Conservation (phyloP, 345 rosid species). For the Carallia pectinifolia region DNA sequence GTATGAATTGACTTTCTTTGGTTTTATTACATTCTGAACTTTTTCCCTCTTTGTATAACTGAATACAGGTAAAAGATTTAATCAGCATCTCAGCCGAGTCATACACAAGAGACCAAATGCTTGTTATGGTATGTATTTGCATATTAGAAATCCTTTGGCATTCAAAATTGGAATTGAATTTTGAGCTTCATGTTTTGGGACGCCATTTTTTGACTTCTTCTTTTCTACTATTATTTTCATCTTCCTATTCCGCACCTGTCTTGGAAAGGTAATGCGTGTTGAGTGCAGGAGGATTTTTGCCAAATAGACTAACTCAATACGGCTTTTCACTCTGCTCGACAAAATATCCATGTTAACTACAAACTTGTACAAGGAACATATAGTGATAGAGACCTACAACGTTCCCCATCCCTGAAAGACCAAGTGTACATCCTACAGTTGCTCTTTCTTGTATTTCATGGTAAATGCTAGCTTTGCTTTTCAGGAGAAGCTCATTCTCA, state of each 20-base stretch:
- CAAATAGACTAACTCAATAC: too few species aligned
- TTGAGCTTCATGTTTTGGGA: not conserved
- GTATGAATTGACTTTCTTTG: constrained; percentile 1
- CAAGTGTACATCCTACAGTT: constrained; percentile 1
- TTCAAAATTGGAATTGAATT: not conserved
- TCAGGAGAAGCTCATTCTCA: constrained; percentile 80
- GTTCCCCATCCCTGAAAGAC: constrained; percentile 1
- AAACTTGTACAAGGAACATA: not conserved
- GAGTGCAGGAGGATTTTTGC: too few species aligned
- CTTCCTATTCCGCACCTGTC: too few species aligned
- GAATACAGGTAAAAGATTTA: constrained; percentile 73
- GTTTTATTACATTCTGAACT: not conserved
- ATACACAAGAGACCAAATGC: constrained; percentile 72
- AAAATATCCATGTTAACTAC: not conserved
- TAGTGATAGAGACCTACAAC: not conserved
- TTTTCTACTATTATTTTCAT: too few species aligned
- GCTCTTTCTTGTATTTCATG: not conserved
- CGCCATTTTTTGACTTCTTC: too few species aligned
- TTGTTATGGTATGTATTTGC: constrained; percentile 55
- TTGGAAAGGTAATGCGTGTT: too few species aligned
- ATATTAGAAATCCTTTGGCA: not conserved
- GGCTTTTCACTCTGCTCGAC: too few species aligned
- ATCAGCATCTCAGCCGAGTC: constrained; percentile 84
- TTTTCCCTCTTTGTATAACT: constrained; percentile 4
- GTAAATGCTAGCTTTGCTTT: constrained; percentile 21